Percentiles rank a stretch among this genome's conserved stretches.
phyloP scores from a whole-genome alignment of 75 land plant species.

The Larix kaempferi region DNA sequence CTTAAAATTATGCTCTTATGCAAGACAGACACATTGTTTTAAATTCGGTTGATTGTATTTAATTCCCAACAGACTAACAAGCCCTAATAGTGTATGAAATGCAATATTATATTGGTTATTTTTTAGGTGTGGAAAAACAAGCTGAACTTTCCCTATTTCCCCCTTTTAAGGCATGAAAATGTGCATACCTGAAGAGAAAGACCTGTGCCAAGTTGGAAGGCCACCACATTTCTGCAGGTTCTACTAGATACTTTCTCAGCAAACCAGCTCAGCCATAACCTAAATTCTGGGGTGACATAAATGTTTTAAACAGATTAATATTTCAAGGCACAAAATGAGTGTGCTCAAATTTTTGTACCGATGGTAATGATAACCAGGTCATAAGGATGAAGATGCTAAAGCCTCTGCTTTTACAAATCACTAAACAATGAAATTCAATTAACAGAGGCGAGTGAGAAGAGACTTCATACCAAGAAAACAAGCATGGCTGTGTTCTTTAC shows the following conservation, averaged over 20 bases:
- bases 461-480: neutral
- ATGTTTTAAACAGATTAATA: neutral
- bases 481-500: neutral
- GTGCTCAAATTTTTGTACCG: neutral
- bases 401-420: neutral
- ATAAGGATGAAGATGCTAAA: neutral
- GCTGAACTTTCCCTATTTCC: too few relatives aligned
- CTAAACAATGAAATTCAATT: neutral
- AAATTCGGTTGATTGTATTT: too few relatives aligned
- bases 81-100: too few relatives aligned
- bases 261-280: constrained; percentile 72
- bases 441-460: neutral
- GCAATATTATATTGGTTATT: too few relatives aligned
- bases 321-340: neutral
- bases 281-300: constrained; percentile 22
- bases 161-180: too few relatives aligned
- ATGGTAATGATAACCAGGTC: neutral
- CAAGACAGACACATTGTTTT: too few relatives aligned
- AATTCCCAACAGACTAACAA: too few relatives aligned
- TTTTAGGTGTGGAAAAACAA: too few relatives aligned
- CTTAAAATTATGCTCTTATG: too few relatives aligned
- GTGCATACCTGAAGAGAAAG: too few relatives aligned
- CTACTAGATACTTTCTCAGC: constrained; percentile 47
- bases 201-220: too few relatives aligned
- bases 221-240: constrained; percentile 71